Evolutionary conservation across 163 green algal genomes (phyloP).

Genomic region (Scenedesmus sp.): DNA sequence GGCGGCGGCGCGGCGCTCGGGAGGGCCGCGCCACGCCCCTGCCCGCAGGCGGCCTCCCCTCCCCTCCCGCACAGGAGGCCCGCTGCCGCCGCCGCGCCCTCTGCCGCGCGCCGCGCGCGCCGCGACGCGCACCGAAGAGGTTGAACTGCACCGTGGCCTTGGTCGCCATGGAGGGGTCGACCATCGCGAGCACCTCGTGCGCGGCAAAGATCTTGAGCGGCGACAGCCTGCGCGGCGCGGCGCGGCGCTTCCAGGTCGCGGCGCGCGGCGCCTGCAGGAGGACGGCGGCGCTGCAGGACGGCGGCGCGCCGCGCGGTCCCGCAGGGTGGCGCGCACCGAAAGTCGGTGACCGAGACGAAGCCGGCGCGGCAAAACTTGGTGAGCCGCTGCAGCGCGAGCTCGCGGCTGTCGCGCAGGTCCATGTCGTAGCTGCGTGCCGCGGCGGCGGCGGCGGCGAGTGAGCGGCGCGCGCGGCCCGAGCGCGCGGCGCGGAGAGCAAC

Average conservation of each 20-base stretch:
- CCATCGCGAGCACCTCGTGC: constrained; percentile 82
- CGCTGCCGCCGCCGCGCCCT: background rate
- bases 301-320: too few species aligned
- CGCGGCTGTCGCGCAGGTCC: constrained; percentile 78
- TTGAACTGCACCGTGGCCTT: constrained; percentile 93
- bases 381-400: constrained; percentile 85
- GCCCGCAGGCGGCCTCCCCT: too few species aligned
- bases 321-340: constrained; percentile 76
- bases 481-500: background rate
- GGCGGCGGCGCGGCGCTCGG: too few species aligned
- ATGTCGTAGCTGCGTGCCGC: constrained; percentile 72
- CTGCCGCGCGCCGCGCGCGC: background rate
- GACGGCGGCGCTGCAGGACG: too few species aligned
- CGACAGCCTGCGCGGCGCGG: too few species aligned
- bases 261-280: too few species aligned
- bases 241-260: too few species aligned
- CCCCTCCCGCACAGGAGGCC: too few species aligned
- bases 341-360: constrained; percentile 84
- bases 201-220: constrained; percentile 90
- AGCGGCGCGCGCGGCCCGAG: background rate
- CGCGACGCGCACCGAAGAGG: constrained; percentile 49
- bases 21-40: too few species aligned
- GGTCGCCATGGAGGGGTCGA: constrained; percentile 85
- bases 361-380: constrained; percentile 72
- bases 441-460: constrained; percentile 45